A percentile compares a stretch with the other conserved stretches of the same genome.
phyloP scores from a whole-genome alignment of 345 rosid species.

The Acer campestre region DNA sequence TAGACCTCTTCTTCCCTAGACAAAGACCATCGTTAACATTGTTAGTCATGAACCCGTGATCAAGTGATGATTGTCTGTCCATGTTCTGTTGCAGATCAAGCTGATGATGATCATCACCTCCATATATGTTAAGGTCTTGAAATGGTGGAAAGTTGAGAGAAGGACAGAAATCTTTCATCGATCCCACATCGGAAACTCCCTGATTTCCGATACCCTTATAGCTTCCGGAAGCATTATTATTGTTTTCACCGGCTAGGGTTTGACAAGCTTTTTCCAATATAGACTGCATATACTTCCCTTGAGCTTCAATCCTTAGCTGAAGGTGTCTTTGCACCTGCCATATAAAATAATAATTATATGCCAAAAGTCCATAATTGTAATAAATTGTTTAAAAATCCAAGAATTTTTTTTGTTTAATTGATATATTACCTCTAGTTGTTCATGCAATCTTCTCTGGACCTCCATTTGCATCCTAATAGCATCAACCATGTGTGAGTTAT shows the following conservation, averaged over 20 bases:
- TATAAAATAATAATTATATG: neutral
- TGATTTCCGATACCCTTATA: conserved; percentile 55
- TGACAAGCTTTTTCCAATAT: conserved; percentile 95
- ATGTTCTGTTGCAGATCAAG: conserved; percentile 62
- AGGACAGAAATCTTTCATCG: conserved; percentile 43
- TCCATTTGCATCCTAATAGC: conserved; percentile 98
- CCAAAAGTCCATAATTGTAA: neutral
- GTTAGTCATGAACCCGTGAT: conserved; percentile 45
- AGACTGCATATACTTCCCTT: conserved; percentile 97
- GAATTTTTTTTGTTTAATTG: neutral
- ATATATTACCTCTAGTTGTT: conserved; percentile 82
- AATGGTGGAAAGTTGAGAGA: conserved; percentile 75
- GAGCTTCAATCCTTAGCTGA: conserved; percentile 97
- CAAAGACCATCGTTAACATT: conserved; percentile 46
- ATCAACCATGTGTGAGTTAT: conserved; percentile 56
- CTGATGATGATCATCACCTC: conserved; percentile 39
- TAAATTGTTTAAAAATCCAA: neutral
- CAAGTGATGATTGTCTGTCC: conserved; percentile 51
- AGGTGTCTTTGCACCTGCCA: conserved; percentile 93
- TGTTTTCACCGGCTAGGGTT: conserved; percentile 79
- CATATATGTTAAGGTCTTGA: conserved; percentile 94
- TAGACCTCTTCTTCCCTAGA: conserved; percentile 73
- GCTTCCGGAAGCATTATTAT: conserved; percentile 42
- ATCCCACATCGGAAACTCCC: conserved; percentile 43
- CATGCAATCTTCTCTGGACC: conserved; percentile 98